Evolutionary conservation across 1,139 yeast species (phyloP).

Genomic region (Diutina pseudorugosa): DNA sequence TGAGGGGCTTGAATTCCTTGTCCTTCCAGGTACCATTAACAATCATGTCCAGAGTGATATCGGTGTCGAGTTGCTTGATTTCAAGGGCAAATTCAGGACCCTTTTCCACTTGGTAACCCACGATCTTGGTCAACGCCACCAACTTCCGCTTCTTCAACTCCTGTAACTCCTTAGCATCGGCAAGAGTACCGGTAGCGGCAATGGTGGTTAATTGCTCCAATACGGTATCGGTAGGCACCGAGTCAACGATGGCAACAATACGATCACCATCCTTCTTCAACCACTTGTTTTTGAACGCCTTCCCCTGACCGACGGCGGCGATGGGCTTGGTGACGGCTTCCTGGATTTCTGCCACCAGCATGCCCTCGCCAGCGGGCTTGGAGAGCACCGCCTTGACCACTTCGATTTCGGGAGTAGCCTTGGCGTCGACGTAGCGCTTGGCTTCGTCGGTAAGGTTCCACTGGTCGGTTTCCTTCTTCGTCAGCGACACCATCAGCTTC

Average conservation of each 20-base stretch:
- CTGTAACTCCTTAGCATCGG: conserved; percentile 52
- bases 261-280: conserved; percentile 76
- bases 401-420: conserved; percentile 77
- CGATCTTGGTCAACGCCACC: conserved; percentile 54
- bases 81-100: conserved; percentile 78
- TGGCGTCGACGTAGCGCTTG: conserved; percentile 58
- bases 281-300: conserved; percentile 99
- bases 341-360: conserved; percentile 74
- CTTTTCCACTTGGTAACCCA: conserved; percentile 66
- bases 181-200: conserved; percentile 41
- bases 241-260: conserved; percentile 45
- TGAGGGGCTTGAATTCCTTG: conserved; percentile 85
- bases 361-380: conserved; percentile 47
- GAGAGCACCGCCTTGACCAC: conserved; percentile 66
- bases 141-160: conserved; percentile 95
- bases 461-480: conserved; percentile 61
- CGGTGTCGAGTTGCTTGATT: conserved; percentile 79
- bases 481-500: conserved; percentile 66
- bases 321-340: conserved; percentile 56
- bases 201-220: conserved; percentile 53
- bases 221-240: conserved; percentile 54
- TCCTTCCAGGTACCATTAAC: conserved; percentile 69
- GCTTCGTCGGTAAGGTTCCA: conserved; percentile 81
- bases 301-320: conserved; percentile 91
- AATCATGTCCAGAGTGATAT: conserved; percentile 87